phyloP scores from a whole-genome alignment of 1,284 basidiomycete species.

The Apiotrichum gracile region DNA sequence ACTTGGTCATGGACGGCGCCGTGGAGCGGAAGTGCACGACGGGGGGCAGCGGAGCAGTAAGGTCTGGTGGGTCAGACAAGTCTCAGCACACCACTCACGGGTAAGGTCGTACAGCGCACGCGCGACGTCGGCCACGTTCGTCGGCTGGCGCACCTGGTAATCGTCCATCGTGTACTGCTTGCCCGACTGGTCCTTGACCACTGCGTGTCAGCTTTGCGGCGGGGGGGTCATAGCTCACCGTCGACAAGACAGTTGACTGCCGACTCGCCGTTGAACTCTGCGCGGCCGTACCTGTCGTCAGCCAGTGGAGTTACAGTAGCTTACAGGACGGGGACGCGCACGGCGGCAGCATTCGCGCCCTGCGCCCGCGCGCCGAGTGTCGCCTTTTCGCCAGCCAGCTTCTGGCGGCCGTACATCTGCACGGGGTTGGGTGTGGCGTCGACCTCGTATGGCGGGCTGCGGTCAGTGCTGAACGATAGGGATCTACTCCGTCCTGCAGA shows the following conservation, averaged over 20 bases:
- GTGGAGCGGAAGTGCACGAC: constrained; percentile 50
- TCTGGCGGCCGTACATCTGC: constrained; percentile 49
- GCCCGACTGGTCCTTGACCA: constrained; percentile 48
- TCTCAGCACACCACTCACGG: constrained; percentile 19
- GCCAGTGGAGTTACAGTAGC: constrained; percentile 6
- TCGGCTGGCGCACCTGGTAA: constrained; percentile 50
- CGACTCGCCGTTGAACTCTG: constrained; percentile 47
- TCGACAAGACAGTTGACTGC: constrained; percentile 50
- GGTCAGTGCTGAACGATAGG: not conserved
- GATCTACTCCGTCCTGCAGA: not conserved
- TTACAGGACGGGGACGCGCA: constrained; percentile 48
- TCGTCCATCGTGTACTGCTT: constrained; percentile 49
- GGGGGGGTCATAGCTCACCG: constrained; percentile 21
- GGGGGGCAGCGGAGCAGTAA: constrained; percentile 31
- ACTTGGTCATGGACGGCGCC: constrained; percentile 49
- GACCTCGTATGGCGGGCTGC: constrained; percentile 50
- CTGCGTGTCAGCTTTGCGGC: constrained; percentile 14
- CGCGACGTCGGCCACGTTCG: constrained; percentile 50
- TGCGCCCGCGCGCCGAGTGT: constrained; percentile 27
- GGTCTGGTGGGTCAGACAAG: constrained; percentile 14
- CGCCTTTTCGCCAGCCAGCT: constrained; percentile 41
- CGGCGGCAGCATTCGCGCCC: constrained; percentile 35
- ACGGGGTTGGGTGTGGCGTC: constrained; percentile 48
- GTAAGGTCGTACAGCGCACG: constrained; percentile 45
- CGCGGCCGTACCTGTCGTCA: constrained; percentile 46